Conservation (phyloP, 345 rosid species). For the Bretschneidera sinensis region DNA sequence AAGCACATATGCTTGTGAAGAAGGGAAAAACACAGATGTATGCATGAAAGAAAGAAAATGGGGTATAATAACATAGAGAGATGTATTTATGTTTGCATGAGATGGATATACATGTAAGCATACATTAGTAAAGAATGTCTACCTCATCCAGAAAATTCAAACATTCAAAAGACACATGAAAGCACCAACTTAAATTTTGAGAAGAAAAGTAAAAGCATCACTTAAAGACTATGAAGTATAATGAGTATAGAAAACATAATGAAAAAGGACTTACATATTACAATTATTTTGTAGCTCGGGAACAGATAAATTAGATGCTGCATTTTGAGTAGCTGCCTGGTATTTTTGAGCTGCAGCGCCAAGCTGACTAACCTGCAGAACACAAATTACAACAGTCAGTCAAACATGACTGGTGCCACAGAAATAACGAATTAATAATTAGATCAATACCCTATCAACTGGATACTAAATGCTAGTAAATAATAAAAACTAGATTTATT, state of each 20-base stretch:
- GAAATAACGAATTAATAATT: not conserved
- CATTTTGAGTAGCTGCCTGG: constrained; percentile 84
- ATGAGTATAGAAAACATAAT: too few relatives aligned
- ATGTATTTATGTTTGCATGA: too few relatives aligned
- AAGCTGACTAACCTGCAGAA: constrained; percentile 79
- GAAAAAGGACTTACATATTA: constrained; percentile 59
- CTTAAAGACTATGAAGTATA: not conserved
- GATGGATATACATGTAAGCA: too few relatives aligned
- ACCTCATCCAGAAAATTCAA: not conserved
- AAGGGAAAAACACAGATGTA: not conserved
- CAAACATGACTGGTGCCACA: not conserved
- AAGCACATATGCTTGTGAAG: not conserved
- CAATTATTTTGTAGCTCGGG: constrained; percentile 85
- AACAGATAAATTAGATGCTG: constrained; percentile 66
- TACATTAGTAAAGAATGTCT: not conserved
- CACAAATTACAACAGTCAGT: not conserved
- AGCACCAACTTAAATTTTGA: not conserved
- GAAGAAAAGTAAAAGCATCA: not conserved
- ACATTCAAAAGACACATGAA: not conserved
- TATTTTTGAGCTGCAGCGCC: constrained; percentile 88
- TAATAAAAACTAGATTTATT: too few relatives aligned
- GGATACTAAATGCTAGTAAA: too few relatives aligned
- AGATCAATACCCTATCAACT: not conserved
- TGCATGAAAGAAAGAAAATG: too few relatives aligned
- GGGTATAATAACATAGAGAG: too few relatives aligned